Conservation (phyloP, 75 land plant genomes). For the Azolla pinnata region DNA sequence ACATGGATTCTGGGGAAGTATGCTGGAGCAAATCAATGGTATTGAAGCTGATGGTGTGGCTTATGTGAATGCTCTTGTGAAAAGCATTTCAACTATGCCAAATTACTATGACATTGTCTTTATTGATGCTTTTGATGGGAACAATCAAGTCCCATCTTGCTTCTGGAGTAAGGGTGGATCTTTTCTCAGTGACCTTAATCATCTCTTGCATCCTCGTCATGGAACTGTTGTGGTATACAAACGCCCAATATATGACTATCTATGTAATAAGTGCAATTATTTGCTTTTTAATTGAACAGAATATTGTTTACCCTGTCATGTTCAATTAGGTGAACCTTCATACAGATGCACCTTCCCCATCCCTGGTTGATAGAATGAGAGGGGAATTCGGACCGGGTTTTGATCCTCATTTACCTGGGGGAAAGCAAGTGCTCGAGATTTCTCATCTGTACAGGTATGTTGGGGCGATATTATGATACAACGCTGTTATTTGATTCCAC, state of each 20-base stretch:
- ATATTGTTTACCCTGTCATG: too few species aligned
- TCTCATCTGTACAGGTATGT: constrained; percentile 25
- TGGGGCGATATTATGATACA: too few species aligned
- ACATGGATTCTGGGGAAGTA: constrained; percentile 47
- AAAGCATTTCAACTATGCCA: constrained; percentile 12
- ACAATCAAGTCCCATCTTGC: constrained; percentile 65
- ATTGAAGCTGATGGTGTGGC: constrained; percentile 65
- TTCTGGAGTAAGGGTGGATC: constrained; percentile 61
- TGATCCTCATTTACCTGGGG: constrained; percentile 28
- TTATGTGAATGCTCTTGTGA: constrained; percentile 23
- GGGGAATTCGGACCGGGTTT: constrained; percentile 32
- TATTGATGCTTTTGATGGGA: constrained; percentile 91
- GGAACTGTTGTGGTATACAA: constrained; percentile 86
- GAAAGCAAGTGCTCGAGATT: constrained; percentile 24
- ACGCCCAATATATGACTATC: too few species aligned
- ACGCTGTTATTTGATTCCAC: too few species aligned
- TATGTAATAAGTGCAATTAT: too few species aligned
- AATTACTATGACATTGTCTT: constrained; percentile 66
- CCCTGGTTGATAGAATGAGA: constrained; percentile 14
- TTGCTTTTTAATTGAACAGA: too few species aligned
- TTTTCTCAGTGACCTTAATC: constrained; percentile 45
- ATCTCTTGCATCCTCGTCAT: constrained; percentile 53
- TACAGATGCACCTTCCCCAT: constrained; percentile 20
- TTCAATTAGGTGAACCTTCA: constrained; percentile 48
- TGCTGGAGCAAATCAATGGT: constrained; percentile 45